These are phyloP conservation scores for Gonium pectorale DNA, from an alignment of 139 green algal genomes.

Conservation along the genomic window DNA sequence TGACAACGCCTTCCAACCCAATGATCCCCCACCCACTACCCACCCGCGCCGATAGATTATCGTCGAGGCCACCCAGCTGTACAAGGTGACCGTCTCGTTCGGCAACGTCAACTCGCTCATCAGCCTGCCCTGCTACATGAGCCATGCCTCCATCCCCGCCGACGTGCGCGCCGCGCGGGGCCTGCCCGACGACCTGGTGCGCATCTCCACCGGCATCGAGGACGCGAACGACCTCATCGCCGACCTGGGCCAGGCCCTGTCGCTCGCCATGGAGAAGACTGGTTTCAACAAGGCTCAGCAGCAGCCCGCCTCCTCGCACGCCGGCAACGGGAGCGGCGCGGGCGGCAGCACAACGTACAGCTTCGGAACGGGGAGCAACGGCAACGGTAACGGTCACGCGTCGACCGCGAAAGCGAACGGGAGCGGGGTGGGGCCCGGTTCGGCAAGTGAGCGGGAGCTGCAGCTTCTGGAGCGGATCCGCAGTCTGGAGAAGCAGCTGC, in stretches of 20 bases:
- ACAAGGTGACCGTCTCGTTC: constrained; percentile 95
- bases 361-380: constrained; percentile 1
- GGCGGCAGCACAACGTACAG: not conserved
- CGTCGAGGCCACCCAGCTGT: constrained; percentile 89
- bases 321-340: not conserved
- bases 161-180: constrained; percentile 89
- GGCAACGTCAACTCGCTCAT: constrained; percentile 92
- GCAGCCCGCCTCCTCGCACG: not conserved
- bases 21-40: not conserved
- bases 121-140: constrained; percentile 99
- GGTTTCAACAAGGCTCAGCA: not conserved
- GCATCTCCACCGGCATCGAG: constrained; percentile 94
- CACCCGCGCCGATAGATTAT: constrained; percentile 60
- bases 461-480: constrained; percentile 55
- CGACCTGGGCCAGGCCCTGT: constrained; percentile 73
- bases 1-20: not conserved
- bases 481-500: constrained; percentile 51
- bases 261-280: constrained; percentile 55
- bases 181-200: constrained; percentile 95
- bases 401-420: constrained; percentile 36
- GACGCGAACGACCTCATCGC: constrained; percentile 86
- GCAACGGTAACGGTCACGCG: not conserved
- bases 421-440: constrained; percentile 5
- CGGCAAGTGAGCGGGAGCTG: constrained; percentile 26
- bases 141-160: constrained; percentile 89